Base-by-base conservation (phyloP, 805 yeast genomes). In the Yamadazyma insecticola region DNA sequence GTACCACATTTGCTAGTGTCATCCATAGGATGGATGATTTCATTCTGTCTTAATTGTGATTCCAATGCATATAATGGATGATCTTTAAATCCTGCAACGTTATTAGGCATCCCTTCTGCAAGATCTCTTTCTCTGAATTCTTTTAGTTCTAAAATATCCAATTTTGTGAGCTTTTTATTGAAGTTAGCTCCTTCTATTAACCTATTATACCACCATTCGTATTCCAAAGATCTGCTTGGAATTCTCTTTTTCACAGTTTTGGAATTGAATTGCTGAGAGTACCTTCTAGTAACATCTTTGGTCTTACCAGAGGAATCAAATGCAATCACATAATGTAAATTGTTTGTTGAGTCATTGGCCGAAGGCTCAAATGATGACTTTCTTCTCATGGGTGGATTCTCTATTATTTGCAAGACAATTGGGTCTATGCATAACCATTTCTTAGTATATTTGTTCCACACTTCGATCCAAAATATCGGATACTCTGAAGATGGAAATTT, bases 391-490 rank as follows among this genome's bases (percentile, higher is more conserved):
- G 75, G 72, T 6, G 81, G 71, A 20, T 73, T 63, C 53, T 86
- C 95, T 23, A 86, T 74, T 6, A 70, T 55, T 34, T 73, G 56
- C 34, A 79, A 70, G 17, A 80, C 78, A 0, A 80, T 61, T 0
- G 97, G 92, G 47, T 92, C 98, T 2, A 88, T 67, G 2, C 94
- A 75, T n/a, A 88, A 70, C 94, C 96, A 90, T 29, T 68, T 73
- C 36, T 76, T 70, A 4, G 76, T 58, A 36, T 70, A 74, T 30
- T 72, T 71, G 51, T 90, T 89, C 95, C 95, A 90, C 0, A 84
- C 96, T 52, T 92, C 98, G 14, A 78, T 78, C 98, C 98, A 92
- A 49, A 81, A 88, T 0, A 88, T 69, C 0, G 97, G 97, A 47
- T 64, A 81, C 6, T 35, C 37, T 2, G 64, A 53, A 13, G 50